phyloP scores from a whole-genome alignment of 2,329 filamentous ascomycete species.

The Epichloe brachyelytri region DNA sequence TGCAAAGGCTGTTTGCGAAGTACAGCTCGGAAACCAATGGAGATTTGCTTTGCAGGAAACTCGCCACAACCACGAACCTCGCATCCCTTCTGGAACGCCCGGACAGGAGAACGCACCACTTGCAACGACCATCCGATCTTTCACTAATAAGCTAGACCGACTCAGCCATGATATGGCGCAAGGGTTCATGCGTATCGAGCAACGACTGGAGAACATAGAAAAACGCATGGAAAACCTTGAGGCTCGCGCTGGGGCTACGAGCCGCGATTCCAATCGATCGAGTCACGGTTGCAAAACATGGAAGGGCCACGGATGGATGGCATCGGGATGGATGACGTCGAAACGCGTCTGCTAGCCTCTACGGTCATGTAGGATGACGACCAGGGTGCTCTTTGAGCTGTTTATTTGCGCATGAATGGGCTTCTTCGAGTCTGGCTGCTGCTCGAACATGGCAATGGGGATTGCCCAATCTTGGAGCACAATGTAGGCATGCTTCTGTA shows the following conservation, averaged over 20 bases:
- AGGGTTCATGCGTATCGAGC: conserved; percentile 37
- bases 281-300: conserved; percentile 28
- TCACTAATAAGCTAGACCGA: conserved; percentile 47
- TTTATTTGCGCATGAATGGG: background rate
- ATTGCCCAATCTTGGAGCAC: background rate
- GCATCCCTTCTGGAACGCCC: conserved; percentile 38
- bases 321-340: conserved; percentile 32
- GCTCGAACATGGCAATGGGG: background rate
- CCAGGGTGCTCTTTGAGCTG: conserved; percentile 1
- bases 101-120: conserved; percentile 46
- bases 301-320: conserved; percentile 30
- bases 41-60: conserved; percentile 48
- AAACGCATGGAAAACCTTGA: conserved; percentile 44
- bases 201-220: conserved; percentile 36
- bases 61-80: conserved; percentile 50
- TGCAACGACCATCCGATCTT: conserved; percentile 42
- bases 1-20: conserved; percentile 50
- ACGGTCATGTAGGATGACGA: conserved; percentile 26
- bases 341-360: conserved; percentile 29
- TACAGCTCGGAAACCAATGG: conserved; percentile 50
- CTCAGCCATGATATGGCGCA: conserved; percentile 43
- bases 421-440: background rate
- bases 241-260: conserved; percentile 29
- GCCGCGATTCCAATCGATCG: conserved; percentile 31
- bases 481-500: background rate